phyloP scores from a whole-genome alignment of 1,284 basidiomycete genomes.

The Cronartium quercuum region DNA sequence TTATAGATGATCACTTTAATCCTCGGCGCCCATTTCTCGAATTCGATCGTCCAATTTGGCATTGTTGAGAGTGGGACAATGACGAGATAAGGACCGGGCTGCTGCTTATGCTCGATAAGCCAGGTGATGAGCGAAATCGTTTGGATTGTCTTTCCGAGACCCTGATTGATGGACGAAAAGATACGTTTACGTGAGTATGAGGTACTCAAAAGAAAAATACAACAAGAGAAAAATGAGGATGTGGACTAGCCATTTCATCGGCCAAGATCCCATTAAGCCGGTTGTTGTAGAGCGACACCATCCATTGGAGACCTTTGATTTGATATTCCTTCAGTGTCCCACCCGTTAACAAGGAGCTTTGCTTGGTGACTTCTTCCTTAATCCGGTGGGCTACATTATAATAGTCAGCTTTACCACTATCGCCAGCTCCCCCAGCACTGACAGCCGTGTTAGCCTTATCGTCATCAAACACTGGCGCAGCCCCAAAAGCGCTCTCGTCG shows the following conservation, averaged over 20 bases:
- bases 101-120: slow-evolving; percentile 85
- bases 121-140: slow-evolving; percentile 95
- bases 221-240: slow-evolving; percentile 13
- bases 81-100: slow-evolving; percentile 91
- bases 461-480: slow-evolving; percentile 51
- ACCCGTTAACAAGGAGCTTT: slow-evolving; percentile 74
- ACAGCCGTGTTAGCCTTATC: slow-evolving; percentile 57
- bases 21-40: slow-evolving; percentile 90
- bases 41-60: slow-evolving; percentile 97
- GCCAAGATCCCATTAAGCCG: slow-evolving; percentile 84
- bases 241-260: slow-evolving; percentile 52
- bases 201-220: not conserved
- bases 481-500: slow-evolving; percentile 47
- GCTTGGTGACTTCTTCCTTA: slow-evolving; percentile 77
- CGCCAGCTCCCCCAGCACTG: slow-evolving; percentile 53
- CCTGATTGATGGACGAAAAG: slow-evolving; percentile 43
- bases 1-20: slow-evolving; percentile 86
- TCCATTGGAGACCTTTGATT: slow-evolving; percentile 91
- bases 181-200: not conserved
- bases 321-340: slow-evolving; percentile 70
- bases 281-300: slow-evolving; percentile 85
- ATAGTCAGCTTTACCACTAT: slow-evolving; percentile 77
- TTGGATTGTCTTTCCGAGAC: slow-evolving; percentile 57
- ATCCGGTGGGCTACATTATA: slow-evolving; percentile 92
- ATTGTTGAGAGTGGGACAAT: slow-evolving; percentile 97